Evolutionary conservation across 139 green algal species (phyloP), one percentile per base, ranked within the genome.

Genomic region (Coccomyxa sp.): DNA sequence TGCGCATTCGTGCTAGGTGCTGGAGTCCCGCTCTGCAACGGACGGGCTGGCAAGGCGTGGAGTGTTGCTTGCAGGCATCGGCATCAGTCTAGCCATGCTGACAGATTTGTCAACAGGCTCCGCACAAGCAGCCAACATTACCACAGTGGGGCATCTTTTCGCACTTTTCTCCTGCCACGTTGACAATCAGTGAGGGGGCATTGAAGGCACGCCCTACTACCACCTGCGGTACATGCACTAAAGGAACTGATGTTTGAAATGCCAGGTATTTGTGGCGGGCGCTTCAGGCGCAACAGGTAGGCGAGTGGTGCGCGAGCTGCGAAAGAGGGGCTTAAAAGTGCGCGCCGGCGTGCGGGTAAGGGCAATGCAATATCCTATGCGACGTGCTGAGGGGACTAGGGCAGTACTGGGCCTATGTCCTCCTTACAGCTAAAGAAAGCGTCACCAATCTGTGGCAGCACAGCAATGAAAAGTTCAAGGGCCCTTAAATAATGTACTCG

Each of bases 341-440:
- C 76, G 76, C 14, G 76, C 76, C 27, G 76, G 30, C 13, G 76
- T 80, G 76, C 76, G 76, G 76, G 76, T 80, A 4, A 58, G 76
- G 30, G 15, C 3, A 63, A 18, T 18, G 13, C 27, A 30, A 0
- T n/a, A 31, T 28, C 32, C 13, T 51, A 71, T 21, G 21, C 18
- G 1, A 71, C 18, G 1, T 71, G 1, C 63, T 71, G 18, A 71
- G 4, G 18, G 63, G n/a, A n/a, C n/a, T n/a, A n/a, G n/a, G n/a
- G n/a, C n/a, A n/a, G n/a, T n/a, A 21, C 18, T 71, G 63, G 1
- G 63, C 21, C 63, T 25, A n/a, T 51, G 38, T 51, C 38, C 38
- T 51, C 3, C 38, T 51, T 51, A 51, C 38, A 51, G 38, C 38
- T 7, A 51, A 51, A 3, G 3, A 7, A 51, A 51, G 38, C 38